phyloP scores from a whole-genome alignment of 2,329 filamentous ascomycete species.

The Botrytis squamosa region DNA sequence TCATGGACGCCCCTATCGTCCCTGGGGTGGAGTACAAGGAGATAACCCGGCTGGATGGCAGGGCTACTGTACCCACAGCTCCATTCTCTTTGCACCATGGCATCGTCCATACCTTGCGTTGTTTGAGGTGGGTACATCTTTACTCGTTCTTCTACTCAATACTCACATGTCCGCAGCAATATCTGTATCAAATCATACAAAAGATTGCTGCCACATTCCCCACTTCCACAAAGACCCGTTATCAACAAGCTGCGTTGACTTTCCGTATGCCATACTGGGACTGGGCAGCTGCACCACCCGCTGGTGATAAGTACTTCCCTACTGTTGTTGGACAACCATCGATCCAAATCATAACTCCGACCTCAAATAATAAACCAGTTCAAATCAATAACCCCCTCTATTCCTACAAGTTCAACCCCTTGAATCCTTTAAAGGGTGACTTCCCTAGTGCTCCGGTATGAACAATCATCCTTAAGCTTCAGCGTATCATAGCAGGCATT shows the following conservation, averaged over 20 bases:
- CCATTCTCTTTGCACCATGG: constrained; percentile 76
- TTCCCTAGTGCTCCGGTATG: constrained; percentile 26
- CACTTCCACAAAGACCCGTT: constrained; percentile 47
- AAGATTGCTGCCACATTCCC: constrained; percentile 50
- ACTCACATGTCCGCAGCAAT: constrained; percentile 49
- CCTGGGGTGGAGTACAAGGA: constrained; percentile 54
- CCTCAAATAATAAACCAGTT: constrained; percentile 49
- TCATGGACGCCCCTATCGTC: constrained; percentile 68
- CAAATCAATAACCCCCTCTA: constrained; percentile 64
- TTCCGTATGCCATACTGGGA: constrained; percentile 51
- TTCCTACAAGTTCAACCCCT: constrained; percentile 58
- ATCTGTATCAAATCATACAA: constrained; percentile 44
- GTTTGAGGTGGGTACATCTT: constrained; percentile 48
- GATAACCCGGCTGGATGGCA: constrained; percentile 37
- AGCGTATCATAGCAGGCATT: neutral
- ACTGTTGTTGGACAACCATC: constrained; percentile 34
- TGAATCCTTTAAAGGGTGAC: constrained; percentile 42
- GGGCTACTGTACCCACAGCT: constrained; percentile 71
- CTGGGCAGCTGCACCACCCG: constrained; percentile 46
- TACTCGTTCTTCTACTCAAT: neutral
- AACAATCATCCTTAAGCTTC: neutral
- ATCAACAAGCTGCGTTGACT: constrained; percentile 44
- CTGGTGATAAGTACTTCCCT: constrained; percentile 43
- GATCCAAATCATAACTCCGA: constrained; percentile 30
- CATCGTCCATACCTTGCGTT: constrained; percentile 76